Evolutionary conservation across 306 rosid genomes (phyloP), one percentile per base, ranked within the genome.

Genomic region (Acacia melanoxylon): DNA sequence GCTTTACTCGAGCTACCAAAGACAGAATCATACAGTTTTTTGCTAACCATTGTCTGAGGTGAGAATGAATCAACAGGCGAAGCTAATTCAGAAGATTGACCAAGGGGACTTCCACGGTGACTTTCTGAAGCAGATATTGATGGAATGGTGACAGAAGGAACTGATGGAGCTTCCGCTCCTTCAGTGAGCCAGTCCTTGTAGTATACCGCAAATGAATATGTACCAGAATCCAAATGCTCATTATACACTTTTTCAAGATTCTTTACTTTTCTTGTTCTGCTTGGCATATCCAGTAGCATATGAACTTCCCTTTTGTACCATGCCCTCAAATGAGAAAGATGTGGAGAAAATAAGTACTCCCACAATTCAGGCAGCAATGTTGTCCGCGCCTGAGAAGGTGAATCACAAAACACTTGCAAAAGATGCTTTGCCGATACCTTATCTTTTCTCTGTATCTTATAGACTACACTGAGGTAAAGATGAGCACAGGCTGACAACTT

Each of bases 111-210:
- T 85, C 83, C 89, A 68, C 29, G 77, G 35, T 54, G 78, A 87
- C 70, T 75, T 83, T 78, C 86, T 46, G 24, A 37, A 74, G 77
- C 59, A 11, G 87, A 75, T 58, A 75, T 73, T 17, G 92, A 81
- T 51, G 98, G 97, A 85, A 86, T 49, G 31, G 75, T 72, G 58
- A 94, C 76, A 31, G 86, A 85, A 82, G 98, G 98, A 72, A 85
- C 52, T 16, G 90, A 8, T 78, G 97, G 94, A 83, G 89, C 82
- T 74, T 87, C 94, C 74, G 68, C 92, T 63, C 97, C 94, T 84
- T 88, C 95, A 12, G 85, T 87, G 37, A 94, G 93, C 98, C 98
- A 94, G 75, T 90, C 94, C 86, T 90, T 92, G 89, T 94, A 94
- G 91, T 94, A 94, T 41, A 84, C 76, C 54, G 96, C 88, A 83